Percentiles rank a stretch among this genome's conserved stretches.
Conservation (phyloP, 1,284 basidiomycete genomes). For the Cutaneotrichosporon mucoides region DNA sequence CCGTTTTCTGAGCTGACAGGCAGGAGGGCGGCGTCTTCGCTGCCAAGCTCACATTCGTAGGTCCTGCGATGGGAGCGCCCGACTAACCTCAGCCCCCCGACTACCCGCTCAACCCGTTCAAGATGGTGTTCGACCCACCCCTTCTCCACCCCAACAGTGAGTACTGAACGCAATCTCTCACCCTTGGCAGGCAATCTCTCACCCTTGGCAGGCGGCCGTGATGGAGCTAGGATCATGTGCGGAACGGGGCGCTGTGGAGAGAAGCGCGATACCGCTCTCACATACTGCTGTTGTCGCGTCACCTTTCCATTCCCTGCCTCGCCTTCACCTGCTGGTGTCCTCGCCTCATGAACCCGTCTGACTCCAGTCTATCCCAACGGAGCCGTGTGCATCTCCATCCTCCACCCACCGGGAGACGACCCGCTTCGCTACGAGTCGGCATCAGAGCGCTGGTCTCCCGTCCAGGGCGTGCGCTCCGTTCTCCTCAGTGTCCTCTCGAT, state of each 20-base stretch:
- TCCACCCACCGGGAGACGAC: constrained; percentile 94
- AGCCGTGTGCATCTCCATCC: constrained; percentile 95
- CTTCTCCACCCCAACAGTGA: constrained; percentile 95
- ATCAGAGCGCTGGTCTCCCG: constrained; percentile 96
- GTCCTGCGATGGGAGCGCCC: constrained; percentile 43
- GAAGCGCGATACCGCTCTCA: too few species aligned
- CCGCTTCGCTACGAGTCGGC: constrained; percentile 72
- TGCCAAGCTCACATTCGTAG: constrained; percentile 85
- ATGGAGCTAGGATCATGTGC: too few species aligned
- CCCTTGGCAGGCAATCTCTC: too few species aligned
- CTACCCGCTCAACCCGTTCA: constrained; percentile 93
- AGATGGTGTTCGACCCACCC: constrained; percentile 97
- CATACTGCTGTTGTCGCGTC: too few species aligned
- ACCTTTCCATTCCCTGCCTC: too few species aligned
- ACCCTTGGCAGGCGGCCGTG: too few species aligned
- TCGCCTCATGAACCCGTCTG: constrained; percentile 1
- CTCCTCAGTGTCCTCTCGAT: constrained; percentile 93
- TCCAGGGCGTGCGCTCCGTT: constrained; percentile 83
- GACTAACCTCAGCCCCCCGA: constrained; percentile 64
- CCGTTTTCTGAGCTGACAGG: constrained; percentile 7
- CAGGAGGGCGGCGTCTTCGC: constrained; percentile 95
- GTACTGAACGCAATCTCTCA: constrained; percentile 33
- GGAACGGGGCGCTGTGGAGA: too few species aligned
- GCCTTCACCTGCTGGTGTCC: not conserved
- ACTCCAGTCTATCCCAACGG: constrained; percentile 76